Percentiles rank a stretch among this genome's conserved stretches.
These are phyloP conservation scores for Trichoderma sp. DNA, from an alignment of 2,329 filamentous ascomycete genomes.

Conservation along the genomic window DNA sequence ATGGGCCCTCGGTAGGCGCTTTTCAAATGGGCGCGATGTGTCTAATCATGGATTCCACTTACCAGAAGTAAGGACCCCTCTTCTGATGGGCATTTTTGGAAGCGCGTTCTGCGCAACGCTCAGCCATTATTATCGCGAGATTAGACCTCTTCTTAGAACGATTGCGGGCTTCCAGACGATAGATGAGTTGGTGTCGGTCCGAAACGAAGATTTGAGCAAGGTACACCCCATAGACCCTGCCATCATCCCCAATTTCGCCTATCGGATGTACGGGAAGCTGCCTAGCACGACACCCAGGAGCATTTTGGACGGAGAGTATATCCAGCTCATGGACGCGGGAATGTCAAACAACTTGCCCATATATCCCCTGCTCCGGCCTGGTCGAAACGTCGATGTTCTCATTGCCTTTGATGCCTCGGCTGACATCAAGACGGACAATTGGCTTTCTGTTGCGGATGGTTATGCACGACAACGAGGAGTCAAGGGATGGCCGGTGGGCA, in stretches of 20 bases:
- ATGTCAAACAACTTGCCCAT: constrained; percentile 99
- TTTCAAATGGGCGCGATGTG: constrained; percentile 60
- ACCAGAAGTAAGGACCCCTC: constrained; percentile 78
- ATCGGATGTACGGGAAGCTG: constrained; percentile 73
- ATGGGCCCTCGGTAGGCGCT: constrained; percentile 85
- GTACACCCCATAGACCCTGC: constrained; percentile 94
- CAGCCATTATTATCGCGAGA: constrained; percentile 92
- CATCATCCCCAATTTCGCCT: constrained; percentile 82
- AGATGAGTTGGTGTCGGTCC: constrained; percentile 77
- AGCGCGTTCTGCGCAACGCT: constrained; percentile 95
- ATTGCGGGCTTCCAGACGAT: constrained; percentile 72
- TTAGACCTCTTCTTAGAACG: constrained; percentile 75
- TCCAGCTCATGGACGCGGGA: constrained; percentile 91
- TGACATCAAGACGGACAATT: constrained; percentile 91
- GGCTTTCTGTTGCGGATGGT: constrained; percentile 90
- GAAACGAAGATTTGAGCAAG: constrained; percentile 80
- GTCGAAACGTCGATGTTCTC: constrained; percentile 82
- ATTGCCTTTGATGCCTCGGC: constrained; percentile 93
- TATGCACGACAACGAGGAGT: constrained; percentile 87
- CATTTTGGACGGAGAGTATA: constrained; percentile 66
- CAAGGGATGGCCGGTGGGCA: constrained; percentile 89
- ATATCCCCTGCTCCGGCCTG: constrained; percentile 86
- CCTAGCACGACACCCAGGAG: constrained; percentile 74
- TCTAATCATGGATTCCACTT: constrained; percentile 65
- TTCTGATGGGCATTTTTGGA: constrained; percentile 92